phyloP scores from a whole-genome alignment of 345 rosid genomes.

The Cardamine resedifolia region DNA sequence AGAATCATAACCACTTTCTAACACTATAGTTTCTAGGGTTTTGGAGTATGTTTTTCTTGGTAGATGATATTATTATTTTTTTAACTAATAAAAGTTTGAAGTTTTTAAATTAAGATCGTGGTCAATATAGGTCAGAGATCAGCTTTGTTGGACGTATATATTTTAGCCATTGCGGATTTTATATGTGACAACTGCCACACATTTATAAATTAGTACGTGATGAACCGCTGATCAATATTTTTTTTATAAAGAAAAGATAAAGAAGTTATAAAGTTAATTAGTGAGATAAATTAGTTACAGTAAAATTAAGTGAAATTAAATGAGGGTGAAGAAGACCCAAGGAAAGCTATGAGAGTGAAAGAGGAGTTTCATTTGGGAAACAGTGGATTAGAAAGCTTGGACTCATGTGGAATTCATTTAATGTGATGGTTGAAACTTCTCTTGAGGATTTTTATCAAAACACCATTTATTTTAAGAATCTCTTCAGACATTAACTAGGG shows the following conservation, averaged over 20 bases:
- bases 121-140: conserved; percentile 5
- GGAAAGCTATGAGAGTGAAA: conserved; percentile 30
- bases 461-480: conserved; percentile 34
- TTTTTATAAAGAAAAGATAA: not conserved
- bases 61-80: conserved; percentile 10
- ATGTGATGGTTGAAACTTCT: conserved; percentile 48
- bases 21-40: conserved; percentile 32
- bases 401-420: conserved; percentile 68
- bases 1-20: conserved; percentile 32
- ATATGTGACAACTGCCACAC: not conserved
- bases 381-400: conserved; percentile 56
- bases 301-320: conserved; percentile 11
- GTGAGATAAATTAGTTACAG: not conserved
- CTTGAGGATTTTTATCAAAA: conserved; percentile 38
- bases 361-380: conserved; percentile 40
- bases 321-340: not conserved
- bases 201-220: not conserved
- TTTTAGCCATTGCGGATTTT: not conserved
- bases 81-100: not conserved
- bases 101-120: not conserved
- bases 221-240: not conserved
- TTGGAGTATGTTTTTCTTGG: conserved; percentile 36
- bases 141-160: not conserved
- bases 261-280: not conserved
- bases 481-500: conserved; percentile 41